Percentiles rank a stretch among this genome's conserved stretches.
phyloP scores from a whole-genome alignment of 305 asterid species.

The Ilex paraguariensis region DNA sequence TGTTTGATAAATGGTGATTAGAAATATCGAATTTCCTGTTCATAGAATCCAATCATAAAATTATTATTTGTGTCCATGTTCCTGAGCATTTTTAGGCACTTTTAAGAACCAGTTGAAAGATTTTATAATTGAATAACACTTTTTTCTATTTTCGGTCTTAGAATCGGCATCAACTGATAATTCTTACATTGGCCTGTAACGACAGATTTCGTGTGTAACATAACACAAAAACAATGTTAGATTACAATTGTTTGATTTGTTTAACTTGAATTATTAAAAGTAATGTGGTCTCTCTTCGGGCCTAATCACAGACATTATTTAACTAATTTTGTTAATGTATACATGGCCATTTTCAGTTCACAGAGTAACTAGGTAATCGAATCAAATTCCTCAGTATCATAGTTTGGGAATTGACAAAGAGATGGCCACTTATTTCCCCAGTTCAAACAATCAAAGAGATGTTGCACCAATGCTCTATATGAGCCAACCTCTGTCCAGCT shows the following conservation, averaged over 20 bases:
- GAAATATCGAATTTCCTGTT: background rate
- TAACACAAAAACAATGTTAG: background rate
- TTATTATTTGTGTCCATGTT: background rate
- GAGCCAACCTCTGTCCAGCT: constrained; percentile 42
- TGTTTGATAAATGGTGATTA: too few species aligned
- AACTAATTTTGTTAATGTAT: background rate
- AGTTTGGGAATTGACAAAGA: constrained; percentile 1
- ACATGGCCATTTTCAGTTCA: constrained; percentile 4
- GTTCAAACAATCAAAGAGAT: constrained; percentile 51
- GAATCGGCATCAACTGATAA: background rate
- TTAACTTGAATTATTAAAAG: constrained; percentile 1
- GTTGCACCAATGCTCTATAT: constrained; percentile 47
- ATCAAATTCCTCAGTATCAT: constrained; percentile 8
- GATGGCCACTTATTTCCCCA: constrained; percentile 61
- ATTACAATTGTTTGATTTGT: background rate
- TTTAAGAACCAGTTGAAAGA: background rate
- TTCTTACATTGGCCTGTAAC: background rate
- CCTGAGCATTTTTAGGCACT: background rate
- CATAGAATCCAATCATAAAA: background rate
- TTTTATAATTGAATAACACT: too few species aligned
- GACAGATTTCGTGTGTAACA: too few species aligned
- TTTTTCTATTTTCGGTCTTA: too few species aligned
- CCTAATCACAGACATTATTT: background rate
- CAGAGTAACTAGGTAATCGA: constrained; percentile 5
- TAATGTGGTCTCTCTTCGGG: constrained; percentile 10